Evolutionary conservation across 495 filamentous ascomycete genomes (phyloP).

Genomic region (Daldinia vernicosa): DNA sequence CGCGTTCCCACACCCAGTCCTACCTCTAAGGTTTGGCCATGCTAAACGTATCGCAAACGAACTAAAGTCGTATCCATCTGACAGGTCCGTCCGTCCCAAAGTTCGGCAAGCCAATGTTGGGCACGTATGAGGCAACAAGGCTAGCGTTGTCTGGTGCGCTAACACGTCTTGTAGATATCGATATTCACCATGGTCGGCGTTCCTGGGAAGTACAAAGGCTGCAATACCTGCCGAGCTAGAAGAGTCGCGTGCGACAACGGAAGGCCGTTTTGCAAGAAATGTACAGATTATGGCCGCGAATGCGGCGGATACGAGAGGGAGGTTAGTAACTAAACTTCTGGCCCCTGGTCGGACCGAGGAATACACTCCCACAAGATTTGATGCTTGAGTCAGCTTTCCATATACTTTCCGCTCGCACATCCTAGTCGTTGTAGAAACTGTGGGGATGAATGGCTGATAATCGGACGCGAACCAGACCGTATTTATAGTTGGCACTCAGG

Average conservation of each 20-base stretch:
- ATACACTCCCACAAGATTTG: slow-evolving; percentile 9
- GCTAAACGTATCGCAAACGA: slow-evolving; percentile 9
- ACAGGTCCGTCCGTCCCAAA: slow-evolving; percentile 21
- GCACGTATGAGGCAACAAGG: slow-evolving; percentile 10
- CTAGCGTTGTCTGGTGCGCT: slow-evolving; percentile 5
- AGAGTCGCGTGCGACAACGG: slow-evolving; percentile 67
- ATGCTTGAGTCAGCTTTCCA: slow-evolving; percentile 15
- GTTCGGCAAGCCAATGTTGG: background rate
- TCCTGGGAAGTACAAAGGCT: slow-evolving; percentile 59
- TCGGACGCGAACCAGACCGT: slow-evolving; percentile 45
- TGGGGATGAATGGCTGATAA: slow-evolving; percentile 7
- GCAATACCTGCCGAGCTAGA: slow-evolving; percentile 55
- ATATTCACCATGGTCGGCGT: slow-evolving; percentile 54
- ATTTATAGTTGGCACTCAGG: slow-evolving; percentile 58
- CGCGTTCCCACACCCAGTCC: slow-evolving; percentile 11
- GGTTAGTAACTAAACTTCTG: slow-evolving; percentile 30
- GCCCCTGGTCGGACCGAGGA: slow-evolving; percentile 4
- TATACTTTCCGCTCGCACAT: background rate
- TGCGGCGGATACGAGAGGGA: slow-evolving; percentile 69
- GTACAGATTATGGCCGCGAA: slow-evolving; percentile 68
- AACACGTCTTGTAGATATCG: slow-evolving; percentile 21
- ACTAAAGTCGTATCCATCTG: slow-evolving; percentile 25
- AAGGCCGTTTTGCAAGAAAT: slow-evolving; percentile 69
- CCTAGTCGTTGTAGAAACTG: background rate
- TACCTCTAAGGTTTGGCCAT: slow-evolving; percentile 10